Conservation (phyloP, 768 basidiomycete species). For the Collybia sordida region DNA sequence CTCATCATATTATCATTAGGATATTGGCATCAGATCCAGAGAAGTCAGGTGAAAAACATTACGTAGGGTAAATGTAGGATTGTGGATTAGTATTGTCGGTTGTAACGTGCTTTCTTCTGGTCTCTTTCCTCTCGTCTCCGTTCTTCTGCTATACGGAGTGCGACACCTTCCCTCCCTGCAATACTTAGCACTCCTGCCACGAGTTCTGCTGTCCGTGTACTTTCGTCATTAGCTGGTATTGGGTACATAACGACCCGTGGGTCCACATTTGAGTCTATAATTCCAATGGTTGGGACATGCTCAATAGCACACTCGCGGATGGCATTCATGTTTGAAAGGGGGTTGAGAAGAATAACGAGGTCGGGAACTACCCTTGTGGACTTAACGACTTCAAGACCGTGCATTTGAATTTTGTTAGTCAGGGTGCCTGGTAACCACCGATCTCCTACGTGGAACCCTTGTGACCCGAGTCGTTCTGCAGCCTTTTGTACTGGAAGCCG, state of each 20-base stretch:
- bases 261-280: constrained; percentile 94
- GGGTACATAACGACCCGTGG: constrained; percentile 97
- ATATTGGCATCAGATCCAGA: constrained; percentile 71
- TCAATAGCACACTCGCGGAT: constrained; percentile 89
- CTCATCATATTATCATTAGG: constrained; percentile 39
- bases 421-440: constrained; percentile 95
- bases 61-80: constrained; percentile 13
- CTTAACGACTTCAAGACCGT: constrained; percentile 54
- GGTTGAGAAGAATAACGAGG: constrained; percentile 90
- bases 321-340: constrained; percentile 78
- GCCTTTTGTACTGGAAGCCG: constrained; percentile 74
- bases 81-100: constrained; percentile 10
- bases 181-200: constrained; percentile 88
- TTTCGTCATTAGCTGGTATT: constrained; percentile 98
- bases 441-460: constrained; percentile 84
- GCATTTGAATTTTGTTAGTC: constrained; percentile 81
- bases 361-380: constrained; percentile 71
- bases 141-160: constrained; percentile 38
- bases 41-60: constrained; percentile 29
- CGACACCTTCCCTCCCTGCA: constrained; percentile 75
- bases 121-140: constrained; percentile 24
- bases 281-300: constrained; percentile 91
- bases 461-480: constrained; percentile 72
- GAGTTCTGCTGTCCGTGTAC: constrained; percentile 84
- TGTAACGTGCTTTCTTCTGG: constrained; percentile 12